Evolutionary conservation across 1,139 yeast species (phyloP).

Genomic region (Suhomyces bokatorum): DNA sequence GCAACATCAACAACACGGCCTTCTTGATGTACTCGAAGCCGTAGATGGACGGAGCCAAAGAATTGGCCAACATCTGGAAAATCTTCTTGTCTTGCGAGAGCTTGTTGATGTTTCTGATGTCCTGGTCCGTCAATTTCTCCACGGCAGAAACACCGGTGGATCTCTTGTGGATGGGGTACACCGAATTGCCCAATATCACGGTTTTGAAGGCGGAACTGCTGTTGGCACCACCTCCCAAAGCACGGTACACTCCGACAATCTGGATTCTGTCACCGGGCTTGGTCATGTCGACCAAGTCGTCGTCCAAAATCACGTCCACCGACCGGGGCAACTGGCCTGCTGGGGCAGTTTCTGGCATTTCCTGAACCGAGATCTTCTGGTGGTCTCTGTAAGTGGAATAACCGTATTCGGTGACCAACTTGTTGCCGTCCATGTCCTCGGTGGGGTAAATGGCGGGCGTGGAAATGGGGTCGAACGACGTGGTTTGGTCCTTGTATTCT

Average conservation of each 20-base stretch:
- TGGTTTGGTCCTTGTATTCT: conserved; percentile 91
- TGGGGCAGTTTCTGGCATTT: conserved; percentile 98
- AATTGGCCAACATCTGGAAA: conserved; percentile 77
- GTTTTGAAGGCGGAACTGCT: conserved; percentile 75
- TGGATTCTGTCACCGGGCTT: conserved; percentile 98
- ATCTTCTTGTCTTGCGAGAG: conserved; percentile 65
- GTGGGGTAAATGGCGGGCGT: conserved; percentile 92
- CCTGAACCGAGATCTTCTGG: conserved; percentile 91
- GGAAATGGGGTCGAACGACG: conserved; percentile 81
- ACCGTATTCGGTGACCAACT: conserved; percentile 88
- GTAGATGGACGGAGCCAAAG: conserved; percentile 93
- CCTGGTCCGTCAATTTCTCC: conserved; percentile 75
- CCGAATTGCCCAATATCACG: conserved; percentile 80
- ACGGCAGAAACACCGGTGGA: conserved; percentile 82
- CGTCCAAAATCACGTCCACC: conserved; percentile 87
- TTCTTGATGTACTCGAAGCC: conserved; percentile 91
- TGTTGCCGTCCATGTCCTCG: conserved; percentile 88
- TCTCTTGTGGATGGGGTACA: conserved; percentile 84
- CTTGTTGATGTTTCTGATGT: conserved; percentile 83
- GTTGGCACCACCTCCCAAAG: conserved; percentile 77
- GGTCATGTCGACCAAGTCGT: conserved; percentile 86
- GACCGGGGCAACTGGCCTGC: conserved; percentile 97
- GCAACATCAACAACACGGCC: conserved; percentile 85
- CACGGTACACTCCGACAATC: conserved; percentile 90
- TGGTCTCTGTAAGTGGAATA: conserved; percentile 91